Conservation (phyloP, 2,329 filamentous ascomycete genomes). For the Penicillium sp. region DNA sequence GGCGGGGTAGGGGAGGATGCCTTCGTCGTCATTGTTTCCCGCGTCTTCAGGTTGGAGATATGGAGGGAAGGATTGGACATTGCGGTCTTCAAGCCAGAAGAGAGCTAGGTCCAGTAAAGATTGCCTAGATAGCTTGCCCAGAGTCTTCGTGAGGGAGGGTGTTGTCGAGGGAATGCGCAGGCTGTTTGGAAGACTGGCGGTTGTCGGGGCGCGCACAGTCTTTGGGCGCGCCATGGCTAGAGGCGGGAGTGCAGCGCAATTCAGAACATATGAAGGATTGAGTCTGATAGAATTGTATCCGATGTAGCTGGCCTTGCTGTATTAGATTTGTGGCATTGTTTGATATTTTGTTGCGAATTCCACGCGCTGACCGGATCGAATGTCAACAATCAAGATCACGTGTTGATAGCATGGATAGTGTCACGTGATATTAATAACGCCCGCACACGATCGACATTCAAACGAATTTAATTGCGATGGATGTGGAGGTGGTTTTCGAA, state of each 20-base stretch:
- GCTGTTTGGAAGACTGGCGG: constrained; percentile 71
- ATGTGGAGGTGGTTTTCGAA: too few relatives aligned
- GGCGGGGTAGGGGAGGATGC: constrained; percentile 70
- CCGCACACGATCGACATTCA: too few relatives aligned
- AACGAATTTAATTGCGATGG: too few relatives aligned
- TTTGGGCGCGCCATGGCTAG: constrained; percentile 38
- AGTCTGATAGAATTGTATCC: neutral
- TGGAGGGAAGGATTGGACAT: constrained; percentile 63
- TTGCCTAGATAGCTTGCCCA: constrained; percentile 72
- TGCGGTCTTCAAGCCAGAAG: constrained; percentile 75
- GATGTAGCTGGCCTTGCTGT: neutral
- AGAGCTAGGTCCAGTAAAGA: constrained; percentile 73
- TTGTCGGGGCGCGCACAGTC: constrained; percentile 63
- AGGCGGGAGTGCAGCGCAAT: neutral
- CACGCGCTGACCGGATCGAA: constrained; percentile 9
- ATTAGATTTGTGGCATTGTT: constrained; percentile 2
- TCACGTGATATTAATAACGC: constrained; percentile 6
- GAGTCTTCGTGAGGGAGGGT: constrained; percentile 65
- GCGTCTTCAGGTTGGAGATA: constrained; percentile 57
- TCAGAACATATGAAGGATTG: too few relatives aligned
- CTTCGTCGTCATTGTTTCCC: constrained; percentile 58
- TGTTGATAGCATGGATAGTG: constrained; percentile 23
- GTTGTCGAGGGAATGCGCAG: constrained; percentile 70
- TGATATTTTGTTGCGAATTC: neutral
- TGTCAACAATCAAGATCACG: constrained; percentile 20